Evolutionary conservation across 768 basidiomycete species (phyloP), one percentile per base, ranked within the genome.

Genomic region (Boletus pseudopeckii): DNA sequence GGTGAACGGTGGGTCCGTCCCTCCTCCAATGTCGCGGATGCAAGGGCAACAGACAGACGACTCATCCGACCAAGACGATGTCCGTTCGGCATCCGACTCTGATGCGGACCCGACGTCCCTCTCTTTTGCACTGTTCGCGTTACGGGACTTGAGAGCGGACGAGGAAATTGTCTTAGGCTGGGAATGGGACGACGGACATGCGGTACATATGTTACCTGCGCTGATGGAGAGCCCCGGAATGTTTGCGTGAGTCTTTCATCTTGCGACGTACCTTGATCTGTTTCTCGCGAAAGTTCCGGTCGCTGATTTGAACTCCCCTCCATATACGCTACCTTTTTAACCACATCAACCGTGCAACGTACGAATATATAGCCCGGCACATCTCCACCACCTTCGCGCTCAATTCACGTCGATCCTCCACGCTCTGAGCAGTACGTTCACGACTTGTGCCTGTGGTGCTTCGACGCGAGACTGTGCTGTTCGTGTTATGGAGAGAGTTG

Each of bases 111-210:
- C 72, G 32, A 63, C 74, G 13, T 69, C 74, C 2, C 71, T 94
- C 1, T 73, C 78, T 0, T 95, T 97, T 64, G 92, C 84, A 0
- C 74, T 97, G 0, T 95, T 93, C 58, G 90, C 94, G 2, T 70
- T 85, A 17, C 72, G 83, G 11, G 88, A 90, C 56, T 77, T 98
- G 58, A 80, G 79, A 50, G 81, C 81, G 33, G 79, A 87, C 45
- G 92, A 94, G 58, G 95, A 98, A 72, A 81, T 98, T 18, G 83
- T 94, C 0, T 72, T 98, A 0, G 89, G 88, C 0, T 98, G 95
- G 93, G 93, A 97, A 67, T 98, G 95, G 95, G 94, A 98, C 61
- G 95, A 98, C 63, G 84, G 84, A 2, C 89, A 92, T 64, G 84
- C 86, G 1, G 81, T 95, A 0, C 94, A 96, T 69, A 74, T 77